Evolutionary conservation across 352 stramenopile species (phyloP).

Genomic region (Chrysophaeum taylorii): DNA sequence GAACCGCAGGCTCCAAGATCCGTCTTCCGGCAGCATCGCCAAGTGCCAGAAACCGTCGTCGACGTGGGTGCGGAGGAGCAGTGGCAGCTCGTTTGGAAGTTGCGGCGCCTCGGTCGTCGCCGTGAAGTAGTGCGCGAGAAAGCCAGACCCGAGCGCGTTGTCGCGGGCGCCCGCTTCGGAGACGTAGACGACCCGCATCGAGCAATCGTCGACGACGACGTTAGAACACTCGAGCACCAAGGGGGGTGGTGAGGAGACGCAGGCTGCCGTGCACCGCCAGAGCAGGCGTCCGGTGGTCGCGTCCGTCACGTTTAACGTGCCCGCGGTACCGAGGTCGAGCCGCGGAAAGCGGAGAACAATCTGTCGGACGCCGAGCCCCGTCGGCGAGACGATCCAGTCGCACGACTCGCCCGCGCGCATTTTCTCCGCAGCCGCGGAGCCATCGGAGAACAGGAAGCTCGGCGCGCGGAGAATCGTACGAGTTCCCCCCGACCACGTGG

Average conservation of each 20-base stretch:
- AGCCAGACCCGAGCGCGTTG: background rate
- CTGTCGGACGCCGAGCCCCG: too few species aligned
- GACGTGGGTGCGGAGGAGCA: too few species aligned
- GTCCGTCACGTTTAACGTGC: background rate
- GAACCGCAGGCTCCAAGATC: too few species aligned
- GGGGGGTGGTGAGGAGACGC: background rate
- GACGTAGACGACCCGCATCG: background rate
- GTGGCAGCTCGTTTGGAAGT: too few species aligned
- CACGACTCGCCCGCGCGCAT: background rate
- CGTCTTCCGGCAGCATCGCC: too few species aligned
- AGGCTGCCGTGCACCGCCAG: background rate
- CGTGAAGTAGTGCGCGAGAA: conserved; percentile 5
- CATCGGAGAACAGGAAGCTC: conserved; percentile 19
- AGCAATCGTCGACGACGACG: background rate
- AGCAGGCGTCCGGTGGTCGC: background rate
- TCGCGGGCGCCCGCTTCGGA: background rate
- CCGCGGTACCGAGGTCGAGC: background rate
- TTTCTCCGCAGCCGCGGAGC: background rate
- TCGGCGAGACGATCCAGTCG: conserved; percentile 18
- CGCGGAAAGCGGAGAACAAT: too few species aligned
- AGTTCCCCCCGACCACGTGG: background rate
- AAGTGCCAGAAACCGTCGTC: too few species aligned
- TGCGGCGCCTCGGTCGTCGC: too few species aligned
- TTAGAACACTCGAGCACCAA: background rate
- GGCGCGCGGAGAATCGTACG: background rate